Percentiles rank a stretch among this genome's conserved stretches.
phyloP scores from a whole-genome alignment of 2,329 filamentous ascomycete genomes.

The Rutstroemia sp. region DNA sequence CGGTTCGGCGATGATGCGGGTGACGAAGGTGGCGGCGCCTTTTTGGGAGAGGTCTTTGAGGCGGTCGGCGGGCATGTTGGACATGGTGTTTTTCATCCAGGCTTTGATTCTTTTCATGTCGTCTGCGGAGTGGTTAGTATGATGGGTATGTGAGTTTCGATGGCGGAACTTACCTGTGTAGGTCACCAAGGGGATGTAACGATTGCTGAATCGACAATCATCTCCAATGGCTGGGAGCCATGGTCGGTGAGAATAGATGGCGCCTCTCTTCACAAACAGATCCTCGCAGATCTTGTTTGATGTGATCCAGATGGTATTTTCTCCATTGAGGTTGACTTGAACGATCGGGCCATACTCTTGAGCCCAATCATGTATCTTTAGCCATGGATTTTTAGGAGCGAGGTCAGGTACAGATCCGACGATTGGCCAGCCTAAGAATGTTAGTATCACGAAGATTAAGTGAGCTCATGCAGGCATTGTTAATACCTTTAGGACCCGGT shows the following conservation, averaged over 20 bases:
- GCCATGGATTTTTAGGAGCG: slow-evolving; percentile 30
- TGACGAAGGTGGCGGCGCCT: slow-evolving; percentile 5
- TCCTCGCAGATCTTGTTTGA: slow-evolving; percentile 36
- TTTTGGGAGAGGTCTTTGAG: slow-evolving; percentile 7
- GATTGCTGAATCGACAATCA: slow-evolving; percentile 6
- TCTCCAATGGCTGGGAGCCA: slow-evolving; percentile 9
- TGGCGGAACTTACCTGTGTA: slow-evolving; percentile 1
- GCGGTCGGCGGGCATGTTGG: slow-evolving; percentile 22
- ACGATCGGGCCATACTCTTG: slow-evolving; percentile 35
- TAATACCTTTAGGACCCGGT: slow-evolving; percentile 14
- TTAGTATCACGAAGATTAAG: background rate
- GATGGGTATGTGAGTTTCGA: background rate
- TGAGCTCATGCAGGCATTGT: background rate
- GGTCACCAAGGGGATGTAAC: slow-evolving; percentile 12
- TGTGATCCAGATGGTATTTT: slow-evolving; percentile 32
- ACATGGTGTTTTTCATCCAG: slow-evolving; percentile 11
- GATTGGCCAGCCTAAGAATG: slow-evolving; percentile 10
- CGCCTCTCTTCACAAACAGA: slow-evolving; percentile 34
- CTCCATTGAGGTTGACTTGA: slow-evolving; percentile 36
- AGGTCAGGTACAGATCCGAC: slow-evolving; percentile 14
- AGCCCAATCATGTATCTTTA: slow-evolving; percentile 34
- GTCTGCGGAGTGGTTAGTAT: slow-evolving; percentile 3
- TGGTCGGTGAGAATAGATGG: slow-evolving; percentile 26
- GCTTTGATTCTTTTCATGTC: slow-evolving; percentile 12
- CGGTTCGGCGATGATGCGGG: slow-evolving; percentile 4